Conservation (phyloP, 352 stramenopile genomes). For the Pythium apleroticum region DNA sequence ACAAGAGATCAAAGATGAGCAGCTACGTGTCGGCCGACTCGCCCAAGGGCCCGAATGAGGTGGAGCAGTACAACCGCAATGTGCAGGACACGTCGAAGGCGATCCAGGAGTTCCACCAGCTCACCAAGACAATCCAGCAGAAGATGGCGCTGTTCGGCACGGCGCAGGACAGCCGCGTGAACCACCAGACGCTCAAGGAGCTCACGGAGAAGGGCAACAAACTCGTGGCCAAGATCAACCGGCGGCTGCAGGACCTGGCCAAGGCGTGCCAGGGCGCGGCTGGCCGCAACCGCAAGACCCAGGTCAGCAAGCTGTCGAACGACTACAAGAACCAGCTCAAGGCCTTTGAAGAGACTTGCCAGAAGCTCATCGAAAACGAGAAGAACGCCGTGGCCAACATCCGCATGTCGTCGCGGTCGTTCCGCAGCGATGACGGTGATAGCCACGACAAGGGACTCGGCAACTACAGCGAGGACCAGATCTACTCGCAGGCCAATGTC, state of each 20-base stretch:
- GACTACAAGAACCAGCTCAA: constrained; percentile 41
- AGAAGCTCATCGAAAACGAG: constrained; percentile 33
- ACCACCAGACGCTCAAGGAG: constrained; percentile 45
- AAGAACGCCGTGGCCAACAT: constrained; percentile 33
- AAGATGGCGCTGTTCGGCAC: constrained; percentile 42
- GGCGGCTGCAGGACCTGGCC: constrained; percentile 32
- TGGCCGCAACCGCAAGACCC: constrained; percentile 29
- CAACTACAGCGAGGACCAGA: constrained; percentile 42
- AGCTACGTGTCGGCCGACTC: constrained; percentile 33
- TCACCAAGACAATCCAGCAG: constrained; percentile 35
- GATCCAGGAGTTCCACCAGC: constrained; percentile 34
- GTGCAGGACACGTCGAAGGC: constrained; percentile 33
- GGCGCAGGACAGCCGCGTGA: constrained; percentile 34
- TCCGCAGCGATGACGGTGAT: constrained; percentile 26
- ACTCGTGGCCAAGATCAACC: constrained; percentile 32
- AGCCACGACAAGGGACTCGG: constrained; percentile 13
- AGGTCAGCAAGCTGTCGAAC: constrained; percentile 36
- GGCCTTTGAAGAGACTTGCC: constrained; percentile 36
- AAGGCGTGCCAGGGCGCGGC: constrained; percentile 26
- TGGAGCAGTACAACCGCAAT: constrained; percentile 34
- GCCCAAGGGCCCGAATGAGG: constrained; percentile 28
- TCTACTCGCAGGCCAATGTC: constrained; percentile 42
- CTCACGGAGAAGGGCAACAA: constrained; percentile 41
- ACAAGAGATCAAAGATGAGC: constrained; percentile 19
- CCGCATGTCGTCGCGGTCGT: constrained; percentile 35